phyloP scores from a whole-genome alignment of 1,284 basidiomycete genomes.

The Cryptococcus deneoformans region DNA sequence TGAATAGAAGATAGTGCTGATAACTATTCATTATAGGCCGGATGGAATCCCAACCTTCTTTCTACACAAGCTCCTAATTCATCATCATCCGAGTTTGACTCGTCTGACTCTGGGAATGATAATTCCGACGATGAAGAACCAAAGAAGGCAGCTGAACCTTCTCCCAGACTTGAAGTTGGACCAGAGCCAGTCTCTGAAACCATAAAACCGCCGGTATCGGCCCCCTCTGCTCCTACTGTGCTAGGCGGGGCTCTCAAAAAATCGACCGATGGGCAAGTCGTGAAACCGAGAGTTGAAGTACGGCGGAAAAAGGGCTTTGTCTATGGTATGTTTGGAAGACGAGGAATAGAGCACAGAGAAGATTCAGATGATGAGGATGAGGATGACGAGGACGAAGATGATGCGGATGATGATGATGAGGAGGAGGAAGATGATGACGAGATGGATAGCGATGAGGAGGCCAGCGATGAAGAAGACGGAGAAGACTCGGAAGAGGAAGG shows the following conservation, averaged over 20 bases:
- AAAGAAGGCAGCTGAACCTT: slow-evolving; percentile 4
- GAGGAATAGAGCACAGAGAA: slow-evolving; percentile 3
- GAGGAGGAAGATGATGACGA: slow-evolving; percentile 16
- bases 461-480: slow-evolving; percentile 14
- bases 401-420: slow-evolving; percentile 15
- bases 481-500: slow-evolving; percentile 18
- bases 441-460: slow-evolving; percentile 17
- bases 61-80: slow-evolving; percentile 25
- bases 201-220: neutral
- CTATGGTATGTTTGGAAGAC: slow-evolving; percentile 8
- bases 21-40: slow-evolving; percentile 18
- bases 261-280: slow-evolving; percentile 20
- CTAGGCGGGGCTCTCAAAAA: slow-evolving; percentile 32
- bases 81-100: slow-evolving; percentile 47
- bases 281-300: slow-evolving; percentile 33
- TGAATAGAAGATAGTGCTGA: neutral
- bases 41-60: slow-evolving; percentile 42
- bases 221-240: slow-evolving; percentile 2
- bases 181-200: neutral
- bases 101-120: slow-evolving; percentile 46
- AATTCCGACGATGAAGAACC: slow-evolving; percentile 11
- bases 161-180: neutral
- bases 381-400: slow-evolving; percentile 2
- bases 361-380: slow-evolving; percentile 10
- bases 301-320: slow-evolving; percentile 17